These are phyloP conservation scores for Erucastrum elatum DNA, from an alignment of 345 rosid genomes.

Conservation along the genomic window DNA sequence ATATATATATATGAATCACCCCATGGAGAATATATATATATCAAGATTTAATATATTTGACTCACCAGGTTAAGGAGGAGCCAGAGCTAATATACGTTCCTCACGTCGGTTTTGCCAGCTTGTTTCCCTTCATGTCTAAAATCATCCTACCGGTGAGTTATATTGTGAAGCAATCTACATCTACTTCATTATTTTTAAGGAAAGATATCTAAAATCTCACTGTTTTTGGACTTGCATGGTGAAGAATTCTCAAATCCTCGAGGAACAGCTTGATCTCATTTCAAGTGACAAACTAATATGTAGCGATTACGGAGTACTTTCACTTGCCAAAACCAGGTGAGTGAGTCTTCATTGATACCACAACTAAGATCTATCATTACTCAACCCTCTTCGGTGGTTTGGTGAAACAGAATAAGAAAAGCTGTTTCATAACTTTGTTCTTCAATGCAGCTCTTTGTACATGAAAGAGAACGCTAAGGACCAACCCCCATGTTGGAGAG, in stretches of 20 bases:
- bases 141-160: conserved; percentile 84
- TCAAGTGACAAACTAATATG: conserved; percentile 61
- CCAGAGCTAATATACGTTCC: conserved; percentile 77
- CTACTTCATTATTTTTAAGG: neutral
- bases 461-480: conserved; percentile 83
- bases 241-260: conserved; percentile 80
- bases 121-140: conserved; percentile 83
- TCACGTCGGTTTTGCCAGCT: conserved; percentile 88
- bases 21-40: neutral
- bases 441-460: conserved; percentile 60
- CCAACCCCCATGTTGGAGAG: conserved; percentile 95
- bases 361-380: neutral
- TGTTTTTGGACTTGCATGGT: conserved; percentile 1
- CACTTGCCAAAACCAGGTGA: conserved; percentile 86
- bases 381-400: neutral
- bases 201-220: neutral
- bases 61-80: conserved; percentile 61
- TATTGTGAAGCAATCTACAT: neutral
- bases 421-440: neutral
- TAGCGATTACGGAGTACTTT: conserved; percentile 84
- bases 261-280: conserved; percentile 81
- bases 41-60: neutral
- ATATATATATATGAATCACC: neutral
- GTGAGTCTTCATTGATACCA: neutral
- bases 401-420: neutral